Evolutionary conservation across 1,284 basidiomycete species (phyloP).

Genomic region (Porogramme epimiltina): DNA sequence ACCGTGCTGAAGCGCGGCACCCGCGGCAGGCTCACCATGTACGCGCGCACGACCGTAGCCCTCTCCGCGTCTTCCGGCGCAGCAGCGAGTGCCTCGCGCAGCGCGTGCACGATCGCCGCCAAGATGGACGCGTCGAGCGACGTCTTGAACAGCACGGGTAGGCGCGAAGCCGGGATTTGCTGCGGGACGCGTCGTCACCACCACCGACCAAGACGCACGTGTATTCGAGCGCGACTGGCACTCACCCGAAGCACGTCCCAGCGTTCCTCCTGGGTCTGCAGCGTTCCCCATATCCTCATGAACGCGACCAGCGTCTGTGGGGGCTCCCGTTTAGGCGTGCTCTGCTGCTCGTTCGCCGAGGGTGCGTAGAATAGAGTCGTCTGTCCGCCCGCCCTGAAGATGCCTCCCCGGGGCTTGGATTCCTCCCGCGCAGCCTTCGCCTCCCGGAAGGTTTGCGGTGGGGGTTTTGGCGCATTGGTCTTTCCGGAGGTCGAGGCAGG

Average conservation of each 20-base stretch:
- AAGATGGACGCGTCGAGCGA: conserved; percentile 67
- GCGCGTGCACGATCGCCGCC: conserved; percentile 53
- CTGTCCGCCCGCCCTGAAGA: conserved; percentile 30
- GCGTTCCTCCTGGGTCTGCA: conserved; percentile 28
- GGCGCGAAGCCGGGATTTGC: conserved; percentile 52
- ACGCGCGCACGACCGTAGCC: conserved; percentile 39
- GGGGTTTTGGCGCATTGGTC: conserved; percentile 9
- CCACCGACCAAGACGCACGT: not conserved
- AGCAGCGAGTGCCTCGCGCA: conserved; percentile 39
- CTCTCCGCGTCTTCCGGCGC: conserved; percentile 15
- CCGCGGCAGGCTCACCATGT: conserved; percentile 50
- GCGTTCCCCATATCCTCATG: conserved; percentile 50
- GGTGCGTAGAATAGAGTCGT: conserved; percentile 25
- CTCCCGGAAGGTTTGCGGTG: conserved; percentile 46
- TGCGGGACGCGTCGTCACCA: conserved; percentile 26
- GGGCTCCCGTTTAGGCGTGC: conserved; percentile 22
- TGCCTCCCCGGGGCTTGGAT: conserved; percentile 29
- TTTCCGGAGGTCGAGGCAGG: conserved; percentile 9
- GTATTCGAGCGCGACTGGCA: conserved; percentile 3
- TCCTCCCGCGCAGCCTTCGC: conserved; percentile 55
- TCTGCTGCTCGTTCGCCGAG: not conserved
- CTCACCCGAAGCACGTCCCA: conserved; percentile 18
- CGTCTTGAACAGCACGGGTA: conserved; percentile 62
- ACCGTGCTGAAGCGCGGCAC: conserved; percentile 67
- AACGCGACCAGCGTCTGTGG: conserved; percentile 62